Conservation (phyloP, 371 early-diverging fungal genomes). For the Mortierella sp. region DNA sequence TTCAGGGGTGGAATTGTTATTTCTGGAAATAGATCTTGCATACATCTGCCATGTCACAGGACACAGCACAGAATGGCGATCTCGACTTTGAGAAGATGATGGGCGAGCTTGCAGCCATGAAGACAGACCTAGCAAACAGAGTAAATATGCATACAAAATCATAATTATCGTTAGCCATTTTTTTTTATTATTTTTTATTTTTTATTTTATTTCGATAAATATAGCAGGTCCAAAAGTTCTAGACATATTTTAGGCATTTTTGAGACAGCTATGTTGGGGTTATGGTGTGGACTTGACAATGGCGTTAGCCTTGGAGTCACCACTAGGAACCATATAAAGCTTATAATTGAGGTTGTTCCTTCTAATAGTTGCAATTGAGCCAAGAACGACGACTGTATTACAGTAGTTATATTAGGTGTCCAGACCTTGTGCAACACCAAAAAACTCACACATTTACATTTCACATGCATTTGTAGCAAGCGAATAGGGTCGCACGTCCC, state of each 20-base stretch:
- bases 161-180: not conserved
- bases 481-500: conserved; percentile 31
- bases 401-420: no score
- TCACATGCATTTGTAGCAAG: conserved; percentile 27
- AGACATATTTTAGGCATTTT: no score
- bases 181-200: not conserved
- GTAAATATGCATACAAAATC: conserved; percentile 24
- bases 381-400: no score
- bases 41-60: conserved; percentile 13
- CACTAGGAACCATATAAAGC: no score
- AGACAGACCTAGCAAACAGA: conserved; percentile 56
- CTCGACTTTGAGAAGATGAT: conserved; percentile 58
- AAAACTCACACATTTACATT: not conserved
- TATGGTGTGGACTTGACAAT: no score
- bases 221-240: not conserved
- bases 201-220: not conserved
- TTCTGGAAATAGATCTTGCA: not conserved
- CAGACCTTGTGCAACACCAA: not conserved
- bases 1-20: no score
- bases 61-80: conserved; percentile 29
- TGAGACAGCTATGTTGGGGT: no score
- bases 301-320: no score
- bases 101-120: conserved; percentile 56
- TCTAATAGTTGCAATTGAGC: no score
- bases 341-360: no score